Evolutionary conservation across 192 early-diverging fungal genomes (phyloP).

Genomic region (Thamnidium elegans): DNA sequence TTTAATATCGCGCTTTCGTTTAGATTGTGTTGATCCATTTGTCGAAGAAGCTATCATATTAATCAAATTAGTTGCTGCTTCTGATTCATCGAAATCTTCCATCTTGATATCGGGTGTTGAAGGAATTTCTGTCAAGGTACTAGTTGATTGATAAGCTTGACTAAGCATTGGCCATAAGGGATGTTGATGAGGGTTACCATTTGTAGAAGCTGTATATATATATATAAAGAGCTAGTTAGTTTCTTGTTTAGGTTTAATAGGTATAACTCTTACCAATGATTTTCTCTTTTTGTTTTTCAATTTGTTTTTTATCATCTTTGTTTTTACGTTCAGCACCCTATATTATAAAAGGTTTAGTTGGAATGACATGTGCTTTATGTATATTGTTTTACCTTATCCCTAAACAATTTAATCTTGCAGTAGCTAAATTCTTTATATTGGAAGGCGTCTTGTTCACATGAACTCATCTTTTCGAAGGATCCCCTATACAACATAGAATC

Average conservation of each 20-base stretch:
- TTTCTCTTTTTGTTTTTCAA: constrained; percentile 66
- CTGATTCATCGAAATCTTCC: not conserved
- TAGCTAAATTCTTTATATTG: constrained; percentile 10
- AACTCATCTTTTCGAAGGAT: constrained; percentile 34
- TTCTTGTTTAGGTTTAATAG: constrained; percentile 31
- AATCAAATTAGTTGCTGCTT: not conserved
- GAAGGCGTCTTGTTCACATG: constrained; percentile 32
- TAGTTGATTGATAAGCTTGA: not conserved
- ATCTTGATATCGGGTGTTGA: not conserved
- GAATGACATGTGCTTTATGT: not conserved
- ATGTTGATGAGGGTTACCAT: constrained; percentile 42
- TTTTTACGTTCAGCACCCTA: constrained; percentile 74
- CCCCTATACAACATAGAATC: not conserved
- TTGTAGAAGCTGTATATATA: constrained; percentile 3
- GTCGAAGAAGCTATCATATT: not conserved
- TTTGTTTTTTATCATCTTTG: constrained; percentile 72
- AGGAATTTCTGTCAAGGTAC: not conserved
- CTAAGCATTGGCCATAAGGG: constrained; percentile 39
- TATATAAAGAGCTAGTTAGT: constrained; percentile 4
- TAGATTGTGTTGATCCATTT: not conserved
- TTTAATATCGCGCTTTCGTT: not conserved
- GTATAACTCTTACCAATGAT: constrained; percentile 40
- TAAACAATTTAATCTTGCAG: constrained; percentile 18
- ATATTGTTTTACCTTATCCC: constrained; percentile 19
- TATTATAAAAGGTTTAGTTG: not conserved